These are phyloP conservation scores for Eleusine coracana DNA, from an alignment of 176 grass and related monocot species.

Conservation along the genomic window DNA sequence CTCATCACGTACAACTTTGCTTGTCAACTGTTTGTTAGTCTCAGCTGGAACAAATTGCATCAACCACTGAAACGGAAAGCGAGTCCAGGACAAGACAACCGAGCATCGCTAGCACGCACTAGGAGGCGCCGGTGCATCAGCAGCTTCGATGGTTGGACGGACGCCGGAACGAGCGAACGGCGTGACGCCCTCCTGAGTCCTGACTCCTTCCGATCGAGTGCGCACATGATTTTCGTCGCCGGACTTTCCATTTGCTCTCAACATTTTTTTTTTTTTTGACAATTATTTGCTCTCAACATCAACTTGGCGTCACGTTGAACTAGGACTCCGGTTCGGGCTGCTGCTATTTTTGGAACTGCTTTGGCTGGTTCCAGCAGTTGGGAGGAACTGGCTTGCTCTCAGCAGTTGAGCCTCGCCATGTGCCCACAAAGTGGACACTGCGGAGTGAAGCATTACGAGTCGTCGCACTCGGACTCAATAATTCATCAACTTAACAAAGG, in stretches of 20 bases:
- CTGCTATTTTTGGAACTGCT: neutral
- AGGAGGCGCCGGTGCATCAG: neutral
- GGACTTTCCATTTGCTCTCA: neutral
- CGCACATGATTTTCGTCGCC: conserved; percentile 31
- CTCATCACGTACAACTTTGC: too few relatives aligned
- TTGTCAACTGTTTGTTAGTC: too few relatives aligned
- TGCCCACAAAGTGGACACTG: conserved; percentile 17
- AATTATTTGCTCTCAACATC: neutral
- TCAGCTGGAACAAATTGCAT: neutral
- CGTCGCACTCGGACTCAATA: conserved; percentile 3
- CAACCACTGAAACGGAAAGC: neutral
- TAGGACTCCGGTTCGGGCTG: neutral
- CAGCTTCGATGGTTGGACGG: conserved; percentile 2
- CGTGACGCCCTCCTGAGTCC: neutral
- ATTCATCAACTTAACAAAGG: conserved; percentile 6
- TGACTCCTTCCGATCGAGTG: too few relatives aligned
- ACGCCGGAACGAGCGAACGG: neutral
- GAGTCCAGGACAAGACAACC: neutral
- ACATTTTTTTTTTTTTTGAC: too few relatives aligned
- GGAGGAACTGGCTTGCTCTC: neutral
- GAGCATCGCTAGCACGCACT: neutral
- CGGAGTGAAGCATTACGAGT: neutral
- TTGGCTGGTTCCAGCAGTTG: conserved; percentile 20
- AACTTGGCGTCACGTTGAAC: neutral
- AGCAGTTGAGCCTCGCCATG: neutral